Evolutionary conservation across 768 basidiomycete species (phyloP).

Genomic region (Mycena olivaceomarginata): DNA sequence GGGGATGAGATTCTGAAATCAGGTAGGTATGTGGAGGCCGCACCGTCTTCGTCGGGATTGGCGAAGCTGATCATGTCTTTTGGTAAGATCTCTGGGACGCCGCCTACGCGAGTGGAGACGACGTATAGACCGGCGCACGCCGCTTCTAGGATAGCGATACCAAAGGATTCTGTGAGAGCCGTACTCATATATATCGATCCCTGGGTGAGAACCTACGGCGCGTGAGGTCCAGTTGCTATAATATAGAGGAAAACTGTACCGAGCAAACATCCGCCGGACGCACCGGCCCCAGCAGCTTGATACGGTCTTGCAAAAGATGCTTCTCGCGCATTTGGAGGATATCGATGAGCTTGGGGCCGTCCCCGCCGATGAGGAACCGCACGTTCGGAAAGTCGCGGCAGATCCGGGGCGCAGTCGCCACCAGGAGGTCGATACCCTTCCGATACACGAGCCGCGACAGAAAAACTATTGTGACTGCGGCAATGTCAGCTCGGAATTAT

Average conservation of each 20-base stretch:
- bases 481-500: neutral
- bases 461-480: conserved; percentile 93
- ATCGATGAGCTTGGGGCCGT: conserved; percentile 96
- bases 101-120: conserved; percentile 95
- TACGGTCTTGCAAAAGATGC: conserved; percentile 90
- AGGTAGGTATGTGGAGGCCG: conserved; percentile 47
- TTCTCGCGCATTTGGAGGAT: conserved; percentile 97
- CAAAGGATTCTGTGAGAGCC: conserved; percentile 96
- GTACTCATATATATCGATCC: conserved; percentile 97
- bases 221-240: neutral
- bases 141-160: conserved; percentile 98
- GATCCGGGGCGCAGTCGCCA: conserved; percentile 93
- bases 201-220: conserved; percentile 82
- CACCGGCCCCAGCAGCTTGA: conserved; percentile 92
- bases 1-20: neutral
- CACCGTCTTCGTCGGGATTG: conserved; percentile 95
- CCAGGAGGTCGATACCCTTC: conserved; percentile 96
- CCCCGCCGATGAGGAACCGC: conserved; percentile 93
- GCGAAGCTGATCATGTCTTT: conserved; percentile 97
- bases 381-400: conserved; percentile 92
- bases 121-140: conserved; percentile 96
- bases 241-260: conserved; percentile 59
- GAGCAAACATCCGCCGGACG: conserved; percentile 88
- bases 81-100: conserved; percentile 96
- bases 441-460: conserved; percentile 94